Evolutionary conservation across 352 stramenopile genomes (phyloP).

Genomic region (Elongisporangium undulatum): DNA sequence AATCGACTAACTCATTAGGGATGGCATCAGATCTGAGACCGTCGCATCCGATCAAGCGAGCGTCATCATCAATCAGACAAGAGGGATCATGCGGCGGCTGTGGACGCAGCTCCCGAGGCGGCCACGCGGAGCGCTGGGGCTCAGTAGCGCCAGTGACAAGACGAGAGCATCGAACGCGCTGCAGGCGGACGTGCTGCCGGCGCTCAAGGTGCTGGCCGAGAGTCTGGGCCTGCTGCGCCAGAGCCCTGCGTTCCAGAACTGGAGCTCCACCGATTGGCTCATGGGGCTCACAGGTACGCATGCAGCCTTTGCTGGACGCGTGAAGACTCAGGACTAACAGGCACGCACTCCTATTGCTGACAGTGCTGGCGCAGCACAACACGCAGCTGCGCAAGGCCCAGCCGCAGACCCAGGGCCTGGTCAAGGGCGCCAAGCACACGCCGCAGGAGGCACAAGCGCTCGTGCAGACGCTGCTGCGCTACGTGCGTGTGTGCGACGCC

Average conservation of each 20-base stretch:
- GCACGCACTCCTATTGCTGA: not conserved
- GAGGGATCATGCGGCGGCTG: conserved; percentile 7
- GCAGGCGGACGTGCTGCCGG: conserved; percentile 57
- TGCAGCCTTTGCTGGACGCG: not conserved
- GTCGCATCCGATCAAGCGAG: too few species aligned
- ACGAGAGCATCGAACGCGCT: conserved; percentile 35
- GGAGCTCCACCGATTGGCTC: conserved; percentile 77
- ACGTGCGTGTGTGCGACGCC: conserved; percentile 60
- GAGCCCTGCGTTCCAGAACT: conserved; percentile 58
- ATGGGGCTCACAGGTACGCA: conserved; percentile 52
- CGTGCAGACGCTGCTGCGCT: conserved; percentile 30
- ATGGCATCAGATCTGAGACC: not conserved
- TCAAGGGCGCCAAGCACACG: conserved; percentile 12
- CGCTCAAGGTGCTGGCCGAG: conserved; percentile 72
- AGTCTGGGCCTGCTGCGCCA: conserved; percentile 54
- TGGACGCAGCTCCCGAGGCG: not conserved
- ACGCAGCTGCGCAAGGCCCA: conserved; percentile 30
- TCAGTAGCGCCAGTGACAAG: not conserved
- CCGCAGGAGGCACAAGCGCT: conserved; percentile 9
- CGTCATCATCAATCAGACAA: conserved; percentile 1
- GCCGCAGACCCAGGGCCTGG: conserved; percentile 13
- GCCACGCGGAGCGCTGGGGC: not conserved
- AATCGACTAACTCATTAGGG: not conserved
- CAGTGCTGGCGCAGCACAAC: conserved; percentile 69
- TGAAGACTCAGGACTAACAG: not conserved